Conservation (phyloP, 257 asterid species). For the Petunia axillaris region DNA sequence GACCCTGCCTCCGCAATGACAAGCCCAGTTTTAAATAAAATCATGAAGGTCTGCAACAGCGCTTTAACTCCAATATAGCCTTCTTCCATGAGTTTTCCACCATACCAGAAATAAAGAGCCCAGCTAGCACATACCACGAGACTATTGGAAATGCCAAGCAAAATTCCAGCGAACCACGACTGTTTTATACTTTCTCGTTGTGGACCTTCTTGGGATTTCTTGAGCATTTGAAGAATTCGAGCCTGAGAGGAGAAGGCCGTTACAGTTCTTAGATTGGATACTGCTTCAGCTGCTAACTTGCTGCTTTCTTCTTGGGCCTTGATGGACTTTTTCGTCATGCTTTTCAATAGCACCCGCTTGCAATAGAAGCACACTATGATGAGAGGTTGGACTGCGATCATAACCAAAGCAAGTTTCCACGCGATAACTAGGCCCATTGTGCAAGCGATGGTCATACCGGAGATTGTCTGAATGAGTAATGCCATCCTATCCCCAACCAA, state of each 20-base stretch:
- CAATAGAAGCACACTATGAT: constrained; percentile 68
- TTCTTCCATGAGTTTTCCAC: constrained; percentile 71
- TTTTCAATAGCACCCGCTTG: constrained; percentile 68
- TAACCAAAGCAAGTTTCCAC: constrained; percentile 85
- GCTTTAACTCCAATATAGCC: constrained; percentile 67
- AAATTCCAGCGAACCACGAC: constrained; percentile 93
- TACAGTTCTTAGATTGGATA: constrained; percentile 81
- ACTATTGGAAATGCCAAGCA: constrained; percentile 81
- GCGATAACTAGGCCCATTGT: constrained; percentile 82
- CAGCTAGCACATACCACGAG: constrained; percentile 64
- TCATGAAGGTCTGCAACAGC: constrained; percentile 76
- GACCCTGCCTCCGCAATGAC: constrained; percentile 90
- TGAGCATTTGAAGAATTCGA: constrained; percentile 76
- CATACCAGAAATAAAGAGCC: constrained; percentile 89
- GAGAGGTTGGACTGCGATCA: constrained; percentile 84
- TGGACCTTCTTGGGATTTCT: constrained; percentile 73
- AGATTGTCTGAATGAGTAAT: constrained; percentile 67
- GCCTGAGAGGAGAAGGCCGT: constrained; percentile 80
- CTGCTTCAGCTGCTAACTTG: constrained; percentile 92
- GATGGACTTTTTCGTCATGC: constrained; percentile 70
- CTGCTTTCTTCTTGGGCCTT: constrained; percentile 89
- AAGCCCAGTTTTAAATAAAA: constrained; percentile 89
- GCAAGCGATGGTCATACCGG: constrained; percentile 75
- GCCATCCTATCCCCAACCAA: constrained; percentile 92
- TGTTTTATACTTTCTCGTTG: constrained; percentile 68